Evolutionary conservation across 768 basidiomycete species (phyloP).

Genomic region (Coprinopsis strossmayeri): DNA sequence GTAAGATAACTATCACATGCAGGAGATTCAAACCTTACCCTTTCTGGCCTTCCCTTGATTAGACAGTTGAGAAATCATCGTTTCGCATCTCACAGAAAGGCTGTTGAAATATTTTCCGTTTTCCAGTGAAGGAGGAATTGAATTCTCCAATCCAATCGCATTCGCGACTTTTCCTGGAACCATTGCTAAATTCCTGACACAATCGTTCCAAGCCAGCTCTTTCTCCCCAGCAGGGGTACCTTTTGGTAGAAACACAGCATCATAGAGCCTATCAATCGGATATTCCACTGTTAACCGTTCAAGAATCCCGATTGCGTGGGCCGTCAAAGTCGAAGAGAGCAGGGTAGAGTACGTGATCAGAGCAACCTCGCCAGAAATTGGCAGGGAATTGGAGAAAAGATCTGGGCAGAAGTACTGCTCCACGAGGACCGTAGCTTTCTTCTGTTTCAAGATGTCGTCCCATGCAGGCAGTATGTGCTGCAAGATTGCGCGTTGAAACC

Average conservation of each 20-base stretch:
- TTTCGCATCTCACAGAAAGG: slow-evolving; percentile 47
- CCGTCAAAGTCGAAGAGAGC: slow-evolving; percentile 35
- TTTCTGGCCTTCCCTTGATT: slow-evolving; percentile 16
- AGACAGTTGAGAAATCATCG: slow-evolving; percentile 41
- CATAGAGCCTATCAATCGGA: slow-evolving; percentile 62
- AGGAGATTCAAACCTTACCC: slow-evolving; percentile 32
- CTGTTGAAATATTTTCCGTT: slow-evolving; percentile 50
- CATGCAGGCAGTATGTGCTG: slow-evolving; percentile 65
- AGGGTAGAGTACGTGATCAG: slow-evolving; percentile 61
- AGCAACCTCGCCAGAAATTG: slow-evolving; percentile 46
- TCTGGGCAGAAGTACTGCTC: slow-evolving; percentile 76
- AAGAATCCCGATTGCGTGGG: slow-evolving; percentile 47
- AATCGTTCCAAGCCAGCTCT: slow-evolving; percentile 66
- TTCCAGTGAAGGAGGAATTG: slow-evolving; percentile 43
- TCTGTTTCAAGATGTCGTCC: slow-evolving; percentile 47
- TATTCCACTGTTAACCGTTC: slow-evolving; percentile 52
- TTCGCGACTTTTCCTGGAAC: slow-evolving; percentile 82
- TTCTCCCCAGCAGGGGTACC: slow-evolving; percentile 19
- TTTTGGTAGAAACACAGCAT: slow-evolving; percentile 32
- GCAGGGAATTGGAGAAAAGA: slow-evolving; percentile 42
- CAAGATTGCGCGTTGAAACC: slow-evolving; percentile 61
- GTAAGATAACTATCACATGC: neutral
- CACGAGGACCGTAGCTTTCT: slow-evolving; percentile 36
- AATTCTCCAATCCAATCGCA: slow-evolving; percentile 37
- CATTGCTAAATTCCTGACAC: slow-evolving; percentile 53